Conservation (phyloP, 2,329 filamentous ascomycete species). For the Trichoderma gracile region DNA sequence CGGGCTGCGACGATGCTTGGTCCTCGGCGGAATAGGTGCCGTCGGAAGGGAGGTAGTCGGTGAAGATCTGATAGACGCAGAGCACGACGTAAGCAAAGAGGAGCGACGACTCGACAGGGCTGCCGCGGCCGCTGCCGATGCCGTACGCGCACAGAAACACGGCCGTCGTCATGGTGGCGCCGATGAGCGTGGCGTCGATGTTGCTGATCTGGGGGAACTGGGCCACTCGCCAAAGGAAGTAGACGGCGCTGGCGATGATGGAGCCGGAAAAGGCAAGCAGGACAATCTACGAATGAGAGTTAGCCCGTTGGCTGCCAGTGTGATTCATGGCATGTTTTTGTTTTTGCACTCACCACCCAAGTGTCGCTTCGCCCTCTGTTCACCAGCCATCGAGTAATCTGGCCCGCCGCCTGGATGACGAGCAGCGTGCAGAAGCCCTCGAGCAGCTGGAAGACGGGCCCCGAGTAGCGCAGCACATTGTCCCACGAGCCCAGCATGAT, state of each 20-base stretch:
- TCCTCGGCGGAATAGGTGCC: conserved; percentile 55
- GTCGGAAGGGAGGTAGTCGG: conserved; percentile 89
- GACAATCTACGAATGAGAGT: conserved; percentile 62
- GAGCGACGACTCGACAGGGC: conserved; percentile 90
- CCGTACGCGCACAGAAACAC: conserved; percentile 93
- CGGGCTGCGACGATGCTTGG: conserved; percentile 63
- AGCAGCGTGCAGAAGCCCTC: conserved; percentile 96
- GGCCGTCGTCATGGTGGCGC: conserved; percentile 86
- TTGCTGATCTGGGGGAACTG: conserved; percentile 93
- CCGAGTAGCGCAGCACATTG: conserved; percentile 82
- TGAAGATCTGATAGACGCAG: conserved; percentile 99
- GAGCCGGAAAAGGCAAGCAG: conserved; percentile 85
- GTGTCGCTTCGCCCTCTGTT: conserved; percentile 91
- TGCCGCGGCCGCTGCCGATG: conserved; percentile 89
- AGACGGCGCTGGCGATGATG: conserved; percentile 88
- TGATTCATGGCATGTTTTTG: neutral
- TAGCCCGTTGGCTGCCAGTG: neutral
- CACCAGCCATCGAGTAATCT: conserved; percentile 92
- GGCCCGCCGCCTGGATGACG: conserved; percentile 91
- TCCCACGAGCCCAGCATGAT: conserved; percentile 86
- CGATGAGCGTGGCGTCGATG: conserved; percentile 88
- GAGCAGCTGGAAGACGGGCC: conserved; percentile 87
- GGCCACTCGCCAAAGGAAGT: conserved; percentile 94
- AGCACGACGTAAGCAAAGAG: conserved; percentile 98
- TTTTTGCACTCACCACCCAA: conserved; percentile 74